A percentile compares a stretch with the other conserved stretches of the same genome.
Evolutionary conservation across 306 rosid species (phyloP).

Genomic region (Prunus kanzakura): DNA sequence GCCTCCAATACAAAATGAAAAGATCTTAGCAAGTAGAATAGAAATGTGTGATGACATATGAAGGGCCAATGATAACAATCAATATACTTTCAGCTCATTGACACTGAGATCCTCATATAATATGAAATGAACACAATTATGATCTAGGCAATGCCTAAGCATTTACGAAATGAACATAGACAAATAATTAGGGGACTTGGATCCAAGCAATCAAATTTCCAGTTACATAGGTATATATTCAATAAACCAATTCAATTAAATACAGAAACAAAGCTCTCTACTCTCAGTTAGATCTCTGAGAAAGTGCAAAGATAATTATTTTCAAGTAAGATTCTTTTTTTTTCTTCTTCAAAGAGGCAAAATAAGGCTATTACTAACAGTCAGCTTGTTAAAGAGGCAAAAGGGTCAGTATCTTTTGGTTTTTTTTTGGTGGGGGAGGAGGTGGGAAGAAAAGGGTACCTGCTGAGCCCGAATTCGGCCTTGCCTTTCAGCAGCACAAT

Average conservation of each 20-base stretch:
- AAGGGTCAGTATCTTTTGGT: neutral
- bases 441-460: slow-evolving; percentile 32
- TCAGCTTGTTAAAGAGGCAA: neutral
- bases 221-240: neutral
- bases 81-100: neutral
- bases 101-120: neutral
- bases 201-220: neutral
- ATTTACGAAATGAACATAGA: neutral
- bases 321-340: neutral
- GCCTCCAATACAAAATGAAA: slow-evolving; percentile 38
- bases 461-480: slow-evolving; percentile 95
- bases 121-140: neutral
- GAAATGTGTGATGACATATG: neutral
- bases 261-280: neutral
- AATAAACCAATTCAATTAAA: neutral
- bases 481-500: slow-evolving; percentile 73
- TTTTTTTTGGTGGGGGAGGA: neutral
- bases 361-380: too few relatives aligned
- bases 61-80: neutral
- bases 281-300: neutral
- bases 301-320: neutral
- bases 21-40: neutral
- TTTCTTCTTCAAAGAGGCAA: too few relatives aligned
- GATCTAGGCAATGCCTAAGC: neutral
- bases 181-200: neutral